phyloP scores from a whole-genome alignment of 306 rosid genomes.

The Phaseolus lunatus region DNA sequence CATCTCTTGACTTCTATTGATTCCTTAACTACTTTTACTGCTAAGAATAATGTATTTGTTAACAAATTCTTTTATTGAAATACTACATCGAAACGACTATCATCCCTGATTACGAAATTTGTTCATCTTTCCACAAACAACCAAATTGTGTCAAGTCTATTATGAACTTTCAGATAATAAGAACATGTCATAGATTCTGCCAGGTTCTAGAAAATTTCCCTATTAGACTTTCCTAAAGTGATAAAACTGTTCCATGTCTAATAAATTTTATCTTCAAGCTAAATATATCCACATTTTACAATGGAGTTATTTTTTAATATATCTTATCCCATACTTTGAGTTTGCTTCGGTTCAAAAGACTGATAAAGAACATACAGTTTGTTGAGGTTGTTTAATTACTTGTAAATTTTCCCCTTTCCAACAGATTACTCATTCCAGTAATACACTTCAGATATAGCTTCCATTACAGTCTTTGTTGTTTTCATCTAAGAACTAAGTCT shows the following conservation, averaged over 20 bases:
- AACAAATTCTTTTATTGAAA: neutral
- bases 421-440: conserved; percentile 8
- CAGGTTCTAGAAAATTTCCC: conserved; percentile 7
- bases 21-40: conserved; percentile 11
- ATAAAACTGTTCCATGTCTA: conserved; percentile 5
- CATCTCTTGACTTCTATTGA: neutral
- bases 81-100: conserved; percentile 1
- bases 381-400: neutral
- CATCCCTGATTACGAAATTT: neutral
- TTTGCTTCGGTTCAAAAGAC: neutral
- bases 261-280: conserved; percentile 12
- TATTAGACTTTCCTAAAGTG: neutral
- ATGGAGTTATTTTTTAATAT: conserved; percentile 1
- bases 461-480: conserved; percentile 33
- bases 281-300: neutral
- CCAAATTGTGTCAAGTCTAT: too few species aligned
- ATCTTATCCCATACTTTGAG: neutral
- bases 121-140: neutral
- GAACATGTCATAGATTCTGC: too few species aligned
- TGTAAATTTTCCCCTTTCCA: neutral
- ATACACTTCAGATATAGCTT: conserved; percentile 11
- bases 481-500: conserved; percentile 1
- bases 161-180: too few species aligned
- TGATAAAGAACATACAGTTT: conserved; percentile 1
- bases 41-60: neutral